Evolutionary conservation across 257 asterid species (phyloP), one percentile per base, ranked within the genome.

Genomic region (Solanum lycopersicoides): DNA sequence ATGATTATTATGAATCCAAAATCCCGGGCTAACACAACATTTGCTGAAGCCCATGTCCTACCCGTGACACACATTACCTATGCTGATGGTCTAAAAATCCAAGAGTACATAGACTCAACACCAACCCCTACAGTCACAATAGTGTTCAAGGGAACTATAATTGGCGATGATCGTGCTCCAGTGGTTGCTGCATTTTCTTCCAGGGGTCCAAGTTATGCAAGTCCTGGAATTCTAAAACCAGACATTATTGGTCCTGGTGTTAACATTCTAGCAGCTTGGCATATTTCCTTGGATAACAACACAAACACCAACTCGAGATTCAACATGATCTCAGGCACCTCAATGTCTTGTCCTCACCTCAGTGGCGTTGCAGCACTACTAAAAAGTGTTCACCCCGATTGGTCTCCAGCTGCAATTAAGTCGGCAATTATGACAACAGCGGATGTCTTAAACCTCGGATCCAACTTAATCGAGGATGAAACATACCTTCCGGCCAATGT

Each of bases 1-100:
- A 88, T 93, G 93, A 92, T 77, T 7, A 6, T 77, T 13, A 18
- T 77, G 39, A 30, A 68, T 1, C 12, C 3, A 68, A 39, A 68
- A 68, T 3, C 75, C 75, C 6, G 0, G 5, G 75, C 75, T 68
- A 68, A 68, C 41, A 28, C 75, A 68, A 28, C 75, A 68, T 68
- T 28, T 6, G 23, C 23, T 5, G 6, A 68, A 6, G 41, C 56
- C 6, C 12, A 77, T n/a, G 39, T 77, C 39, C 63, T 77, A 0
- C 65, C 83, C 2, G 12, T 3, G 18, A 77, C 83, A n/a, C 0
- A 15, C 2, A 4, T 77, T 30, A 2, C n/a, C 34, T 28, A 77
- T 15, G 39, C 39, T 3, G 84, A 25, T 13, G 41, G 35, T 25
- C 13, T 44, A 44, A 25, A 44, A 7, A 44, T 25, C 34, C 14